phyloP scores from a whole-genome alignment of 1,139 yeast species.

The Protomyces macrosporus region DNA sequence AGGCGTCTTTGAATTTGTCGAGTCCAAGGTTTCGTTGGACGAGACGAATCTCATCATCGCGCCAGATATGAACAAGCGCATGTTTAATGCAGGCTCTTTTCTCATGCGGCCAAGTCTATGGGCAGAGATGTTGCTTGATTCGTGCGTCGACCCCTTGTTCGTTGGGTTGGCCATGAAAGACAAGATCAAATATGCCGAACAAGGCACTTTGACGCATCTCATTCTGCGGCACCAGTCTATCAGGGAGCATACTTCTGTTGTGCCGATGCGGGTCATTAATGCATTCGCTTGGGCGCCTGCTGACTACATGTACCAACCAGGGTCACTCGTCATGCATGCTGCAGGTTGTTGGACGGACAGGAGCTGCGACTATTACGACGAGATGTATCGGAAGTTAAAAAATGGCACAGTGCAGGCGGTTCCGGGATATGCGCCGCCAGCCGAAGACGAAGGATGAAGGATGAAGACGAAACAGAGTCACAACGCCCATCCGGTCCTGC shows the following conservation, averaged over 20 bases:
- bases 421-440: no score
- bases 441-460: no score
- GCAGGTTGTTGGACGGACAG: constrained; percentile 33
- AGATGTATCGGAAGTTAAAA: no score
- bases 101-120: constrained; percentile 37
- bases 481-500: no score
- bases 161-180: constrained; percentile 17
- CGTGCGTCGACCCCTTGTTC: constrained; percentile 35
- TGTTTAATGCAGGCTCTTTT: constrained; percentile 41
- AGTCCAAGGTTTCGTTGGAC: not conserved
- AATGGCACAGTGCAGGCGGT: no score
- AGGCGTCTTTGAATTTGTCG: no score
- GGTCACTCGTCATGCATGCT: constrained; percentile 32
- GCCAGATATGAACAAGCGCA: constrained; percentile 34
- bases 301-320: constrained; percentile 28
- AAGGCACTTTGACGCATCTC: constrained; percentile 31
- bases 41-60: constrained; percentile 33
- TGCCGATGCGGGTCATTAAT: constrained; percentile 40
- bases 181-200: constrained; percentile 34
- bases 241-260: constrained; percentile 36
- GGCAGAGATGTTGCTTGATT: constrained; percentile 33
- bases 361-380: no score
- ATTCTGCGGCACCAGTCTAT: constrained; percentile 28
- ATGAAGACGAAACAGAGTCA: no score
- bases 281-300: constrained; percentile 33